Percentiles rank a stretch among this genome's conserved stretches.
phyloP scores from a whole-genome alignment of 2,329 filamentous ascomycete genomes.

The Ophiostoma pallidulum region DNA sequence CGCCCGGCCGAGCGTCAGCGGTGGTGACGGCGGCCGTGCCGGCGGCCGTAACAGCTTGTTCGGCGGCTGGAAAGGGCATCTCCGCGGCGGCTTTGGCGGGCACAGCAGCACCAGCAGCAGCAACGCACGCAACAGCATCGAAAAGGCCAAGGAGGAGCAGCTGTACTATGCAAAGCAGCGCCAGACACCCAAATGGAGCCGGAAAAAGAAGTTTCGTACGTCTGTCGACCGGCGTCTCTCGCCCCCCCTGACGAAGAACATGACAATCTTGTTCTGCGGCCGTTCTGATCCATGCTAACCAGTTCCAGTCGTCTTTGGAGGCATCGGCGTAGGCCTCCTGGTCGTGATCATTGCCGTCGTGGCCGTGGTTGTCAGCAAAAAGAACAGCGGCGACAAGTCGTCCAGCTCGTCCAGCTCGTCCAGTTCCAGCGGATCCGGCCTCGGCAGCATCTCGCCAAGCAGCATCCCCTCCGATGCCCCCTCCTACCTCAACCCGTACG shows the following conservation, averaged over 20 bases:
- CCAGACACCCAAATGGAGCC: constrained; percentile 20
- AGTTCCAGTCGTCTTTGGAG: constrained; percentile 44
- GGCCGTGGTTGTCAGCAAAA: constrained; percentile 49
- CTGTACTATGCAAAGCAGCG: constrained; percentile 27
- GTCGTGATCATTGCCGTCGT: constrained; percentile 59
- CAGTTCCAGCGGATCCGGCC: constrained; percentile 30
- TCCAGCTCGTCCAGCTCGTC: constrained; percentile 16
- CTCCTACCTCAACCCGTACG: constrained; percentile 79
- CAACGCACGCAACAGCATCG: constrained; percentile 30
- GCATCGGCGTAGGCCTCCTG: constrained; percentile 43
- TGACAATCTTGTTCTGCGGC: too few species aligned
- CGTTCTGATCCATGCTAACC: neutral
- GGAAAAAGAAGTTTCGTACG: constrained; percentile 54
- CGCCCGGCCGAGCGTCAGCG: neutral
- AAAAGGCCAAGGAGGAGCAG: constrained; percentile 43
- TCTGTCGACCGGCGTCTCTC: too few species aligned
- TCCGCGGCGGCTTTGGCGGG: constrained; percentile 35
- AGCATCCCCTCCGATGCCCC: constrained; percentile 55
- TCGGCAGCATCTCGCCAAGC: constrained; percentile 43
- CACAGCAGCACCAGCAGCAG: constrained; percentile 39
- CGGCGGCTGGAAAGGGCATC: constrained; percentile 1
- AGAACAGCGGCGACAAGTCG: constrained; percentile 37
- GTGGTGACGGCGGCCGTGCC: neutral
- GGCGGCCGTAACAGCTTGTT: neutral
- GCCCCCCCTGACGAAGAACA: too few species aligned